phyloP scores from a whole-genome alignment of 2,329 filamentous ascomycete genomes.

The Bipolaris victoriae region DNA sequence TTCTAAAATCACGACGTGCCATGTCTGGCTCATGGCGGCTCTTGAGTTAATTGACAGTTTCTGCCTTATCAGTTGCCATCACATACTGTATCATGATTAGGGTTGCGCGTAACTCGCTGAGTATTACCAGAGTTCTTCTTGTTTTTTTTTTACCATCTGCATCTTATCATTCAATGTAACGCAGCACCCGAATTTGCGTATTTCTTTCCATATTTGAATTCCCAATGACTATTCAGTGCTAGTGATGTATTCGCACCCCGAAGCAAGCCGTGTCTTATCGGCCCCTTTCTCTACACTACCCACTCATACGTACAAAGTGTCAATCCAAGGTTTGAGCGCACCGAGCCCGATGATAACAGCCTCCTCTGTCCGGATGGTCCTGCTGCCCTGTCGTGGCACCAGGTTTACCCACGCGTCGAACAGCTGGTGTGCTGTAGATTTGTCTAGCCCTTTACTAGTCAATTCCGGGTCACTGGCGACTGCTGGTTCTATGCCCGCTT shows the following conservation, averaged over 20 bases:
- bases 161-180: too few relatives aligned
- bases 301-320: conserved; percentile 24
- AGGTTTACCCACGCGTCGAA: conserved; percentile 89
- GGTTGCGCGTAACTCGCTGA: too few relatives aligned
- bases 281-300: background rate
- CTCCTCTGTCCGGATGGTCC: conserved; percentile 84
- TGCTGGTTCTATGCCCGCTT: conserved; percentile 78
- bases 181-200: background rate
- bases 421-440: conserved; percentile 68
- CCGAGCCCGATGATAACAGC: conserved; percentile 79
- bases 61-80: too few relatives aligned
- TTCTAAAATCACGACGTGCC: too few relatives aligned
- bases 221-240: background rate
- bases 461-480: conserved; percentile 67
- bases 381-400: conserved; percentile 78
- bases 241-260: background rate
- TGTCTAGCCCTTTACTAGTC: conserved; percentile 66
- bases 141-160: too few relatives aligned
- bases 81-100: too few relatives aligned
- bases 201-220: background rate
- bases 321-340: conserved; percentile 61
- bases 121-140: too few relatives aligned
- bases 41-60: too few relatives aligned
- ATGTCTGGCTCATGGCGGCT: too few relatives aligned
- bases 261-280: background rate